Evolutionary conservation across 306 rosid genomes (phyloP), one percentile per base, ranked within the genome.

Genomic region (barrel medic (Medicago truncatula)): DNA sequence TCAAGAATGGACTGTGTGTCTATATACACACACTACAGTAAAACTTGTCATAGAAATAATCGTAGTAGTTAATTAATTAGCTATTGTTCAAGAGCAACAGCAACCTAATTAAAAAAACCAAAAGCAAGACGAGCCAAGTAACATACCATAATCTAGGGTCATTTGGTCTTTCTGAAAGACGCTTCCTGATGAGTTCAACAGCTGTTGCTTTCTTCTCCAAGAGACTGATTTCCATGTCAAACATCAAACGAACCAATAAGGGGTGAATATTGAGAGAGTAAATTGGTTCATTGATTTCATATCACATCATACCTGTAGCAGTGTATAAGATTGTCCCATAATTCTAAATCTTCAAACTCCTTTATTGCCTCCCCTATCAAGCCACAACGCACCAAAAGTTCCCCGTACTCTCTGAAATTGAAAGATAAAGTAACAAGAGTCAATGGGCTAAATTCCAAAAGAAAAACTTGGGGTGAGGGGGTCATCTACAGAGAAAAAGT

Each of bases 181-280:
- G 80, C 75, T 85, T 85, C 81, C 87, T 92, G 75, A 95, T 95
- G 83, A 95, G 96, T 60, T 95, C 97, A 80, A 92, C 98, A 58
- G 97, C 98, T 3, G 93, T 89, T 85, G 96, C 91, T 89, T 92
- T 95, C 89, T 92, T 95, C 89, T 92, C 92, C 89, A 95, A 50
- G 53, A 95, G 71, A 78, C 98, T 95, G 79, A 75, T 79, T 52
- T 64, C 28, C 81, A 80, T 67, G 74, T 64, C 52, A 70, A 71
- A 71, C 23, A 69, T 71, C 73, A 73, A 70, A 76, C 58, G 68
- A 85, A 71, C 69, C 57, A 74, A 73, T 13, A 71, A 72, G 60
- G 31, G 44, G 78, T 5, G 75, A 73, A 70, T 44, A 46, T 39
- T 15, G 70, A 36, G 73, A 31, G 60, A 10, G 49, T 41, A 41